phyloP scores from a whole-genome alignment of 176 grass and related monocot genomes.

The Urochloa ruziziensis region DNA sequence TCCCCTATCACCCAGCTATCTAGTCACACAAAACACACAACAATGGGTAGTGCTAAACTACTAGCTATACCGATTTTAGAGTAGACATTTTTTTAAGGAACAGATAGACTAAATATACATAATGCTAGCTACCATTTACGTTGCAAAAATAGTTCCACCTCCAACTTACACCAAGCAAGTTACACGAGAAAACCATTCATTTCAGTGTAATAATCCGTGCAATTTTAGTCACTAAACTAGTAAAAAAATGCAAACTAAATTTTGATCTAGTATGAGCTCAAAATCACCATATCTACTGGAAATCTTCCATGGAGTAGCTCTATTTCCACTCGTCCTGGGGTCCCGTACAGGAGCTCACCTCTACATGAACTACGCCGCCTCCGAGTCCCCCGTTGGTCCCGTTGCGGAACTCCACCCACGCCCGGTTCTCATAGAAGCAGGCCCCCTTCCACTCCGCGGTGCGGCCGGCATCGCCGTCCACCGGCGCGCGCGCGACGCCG shows the following conservation, averaged over 20 bases:
- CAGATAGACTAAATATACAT: background rate
- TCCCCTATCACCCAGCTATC: background rate
- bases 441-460: constrained; percentile 83
- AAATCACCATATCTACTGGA: background rate
- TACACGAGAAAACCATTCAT: background rate
- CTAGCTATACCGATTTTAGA: background rate
- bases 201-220: background rate
- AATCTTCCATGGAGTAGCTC: background rate
- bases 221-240: background rate
- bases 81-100: background rate
- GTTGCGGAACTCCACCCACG: constrained; percentile 64
- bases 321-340: background rate
- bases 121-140: background rate
- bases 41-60: background rate
- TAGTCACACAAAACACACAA: background rate
- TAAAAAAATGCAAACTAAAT: too few relatives aligned
- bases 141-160: background rate
- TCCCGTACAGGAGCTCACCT: constrained; percentile 34
- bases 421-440: constrained; percentile 85
- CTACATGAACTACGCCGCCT: constrained; percentile 53
- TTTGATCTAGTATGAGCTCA: background rate
- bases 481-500: constrained; percentile 46
- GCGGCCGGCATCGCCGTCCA: background rate
- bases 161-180: background rate
- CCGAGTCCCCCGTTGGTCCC: constrained; percentile 38